These are phyloP conservation scores for Porphyrellus cyaneotinctus DNA, from an alignment of 768 basidiomycete genomes.

Conservation along the genomic window DNA sequence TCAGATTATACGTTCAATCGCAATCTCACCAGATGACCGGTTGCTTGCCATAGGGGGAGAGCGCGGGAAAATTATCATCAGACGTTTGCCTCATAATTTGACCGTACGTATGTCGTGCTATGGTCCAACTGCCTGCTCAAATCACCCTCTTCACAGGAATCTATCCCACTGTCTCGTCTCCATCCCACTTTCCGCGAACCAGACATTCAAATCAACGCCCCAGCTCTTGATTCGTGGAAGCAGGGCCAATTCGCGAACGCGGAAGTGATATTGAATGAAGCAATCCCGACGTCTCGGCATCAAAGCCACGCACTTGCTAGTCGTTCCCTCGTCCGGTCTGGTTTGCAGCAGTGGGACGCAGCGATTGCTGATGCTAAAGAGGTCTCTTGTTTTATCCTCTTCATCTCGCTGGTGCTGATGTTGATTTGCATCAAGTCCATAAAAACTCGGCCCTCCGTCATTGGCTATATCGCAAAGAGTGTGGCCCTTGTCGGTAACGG, in stretches of 20 bases:
- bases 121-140: background rate
- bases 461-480: constrained; percentile 6
- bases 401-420: too few relatives aligned
- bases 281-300: background rate
- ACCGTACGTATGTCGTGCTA: background rate
- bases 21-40: background rate
- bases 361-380: constrained; percentile 1
- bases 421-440: constrained; percentile 1
- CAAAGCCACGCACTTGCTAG: background rate
- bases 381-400: background rate
- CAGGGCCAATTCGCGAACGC: background rate
- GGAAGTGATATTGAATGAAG: background rate
- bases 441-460: background rate
- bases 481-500: background rate
- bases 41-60: background rate
- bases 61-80: background rate
- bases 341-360: background rate
- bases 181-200: background rate
- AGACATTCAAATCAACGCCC: background rate
- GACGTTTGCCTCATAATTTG: background rate
- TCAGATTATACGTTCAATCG: background rate
- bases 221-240: background rate
- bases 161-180: background rate
- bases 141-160: background rate
- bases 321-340: background rate